Percentiles rank a stretch among this genome's conserved stretches.
Conservation (phyloP, 2,329 filamentous ascomycete genomes). For the Sclerotinia glacialis region DNA sequence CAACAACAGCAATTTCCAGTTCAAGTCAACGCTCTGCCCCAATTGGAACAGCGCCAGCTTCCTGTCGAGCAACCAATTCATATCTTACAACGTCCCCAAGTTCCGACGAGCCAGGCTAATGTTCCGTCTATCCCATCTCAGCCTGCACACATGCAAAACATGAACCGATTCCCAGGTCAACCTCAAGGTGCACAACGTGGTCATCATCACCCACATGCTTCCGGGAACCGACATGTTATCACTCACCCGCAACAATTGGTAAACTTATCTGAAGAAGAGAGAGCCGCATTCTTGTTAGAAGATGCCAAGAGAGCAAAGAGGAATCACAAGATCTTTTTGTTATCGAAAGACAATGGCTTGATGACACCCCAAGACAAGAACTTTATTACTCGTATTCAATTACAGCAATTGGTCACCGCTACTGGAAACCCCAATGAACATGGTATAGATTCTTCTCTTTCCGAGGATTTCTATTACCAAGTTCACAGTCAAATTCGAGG, state of each 20-base stretch:
- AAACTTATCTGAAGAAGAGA: slow-evolving; percentile 79
- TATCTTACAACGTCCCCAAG: slow-evolving; percentile 36
- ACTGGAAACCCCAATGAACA: slow-evolving; percentile 83
- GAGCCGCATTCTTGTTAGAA: slow-evolving; percentile 77
- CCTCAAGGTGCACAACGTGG: slow-evolving; percentile 41
- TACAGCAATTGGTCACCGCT: slow-evolving; percentile 91
- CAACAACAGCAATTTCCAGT: slow-evolving; percentile 33
- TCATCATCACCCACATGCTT: slow-evolving; percentile 41
- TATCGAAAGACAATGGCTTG: slow-evolving; percentile 91
- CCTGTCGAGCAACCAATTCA: slow-evolving; percentile 33
- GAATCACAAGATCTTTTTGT: slow-evolving; percentile 94
- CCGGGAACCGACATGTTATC: slow-evolving; percentile 49
- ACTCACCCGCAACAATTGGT: slow-evolving; percentile 72
- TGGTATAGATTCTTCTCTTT: slow-evolving; percentile 74
- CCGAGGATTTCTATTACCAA: slow-evolving; percentile 98
- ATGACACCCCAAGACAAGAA: slow-evolving; percentile 99
- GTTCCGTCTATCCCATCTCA: slow-evolving; percentile 49
- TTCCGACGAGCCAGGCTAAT: slow-evolving; percentile 36
- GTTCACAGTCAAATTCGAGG: slow-evolving; percentile 93
- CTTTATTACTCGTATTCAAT: slow-evolving; percentile 95
- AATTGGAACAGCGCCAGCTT: slow-evolving; percentile 29
- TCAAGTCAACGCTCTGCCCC: slow-evolving; percentile 32
- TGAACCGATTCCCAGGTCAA: slow-evolving; percentile 60
- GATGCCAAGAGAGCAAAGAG: slow-evolving; percentile 94
- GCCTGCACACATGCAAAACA: slow-evolving; percentile 76